Conservation (phyloP, 305 asterid genomes). For the Striga hermonthica region DNA sequence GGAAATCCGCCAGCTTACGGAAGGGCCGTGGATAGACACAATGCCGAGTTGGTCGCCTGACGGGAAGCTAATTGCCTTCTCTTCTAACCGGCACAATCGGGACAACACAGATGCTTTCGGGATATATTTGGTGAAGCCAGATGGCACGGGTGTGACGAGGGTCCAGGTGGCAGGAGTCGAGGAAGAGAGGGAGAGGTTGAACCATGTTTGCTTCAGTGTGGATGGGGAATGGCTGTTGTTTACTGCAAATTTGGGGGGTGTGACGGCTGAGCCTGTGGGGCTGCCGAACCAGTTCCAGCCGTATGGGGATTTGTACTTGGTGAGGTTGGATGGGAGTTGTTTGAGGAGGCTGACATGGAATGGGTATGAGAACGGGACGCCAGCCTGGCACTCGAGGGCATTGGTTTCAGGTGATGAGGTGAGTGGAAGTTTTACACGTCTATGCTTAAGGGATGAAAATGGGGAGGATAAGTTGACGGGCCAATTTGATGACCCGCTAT, state of each 20-base stretch:
- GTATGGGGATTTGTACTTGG: constrained; percentile 65
- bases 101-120: constrained; percentile 45
- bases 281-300: constrained; percentile 88
- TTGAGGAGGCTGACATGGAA: constrained; percentile 68
- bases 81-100: constrained; percentile 69
- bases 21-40: constrained; percentile 84
- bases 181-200: constrained; percentile 57
- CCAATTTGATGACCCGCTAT: constrained; percentile 59
- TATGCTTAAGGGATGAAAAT: constrained; percentile 24
- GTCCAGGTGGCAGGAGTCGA: constrained; percentile 48
- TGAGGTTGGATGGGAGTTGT: constrained; percentile 68
- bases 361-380: constrained; percentile 79
- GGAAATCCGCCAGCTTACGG: constrained; percentile 49
- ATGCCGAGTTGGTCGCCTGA: constrained; percentile 95
- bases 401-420: constrained; percentile 21
- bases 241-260: constrained; percentile 64
- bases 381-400: constrained; percentile 54
- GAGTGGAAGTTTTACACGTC: constrained; percentile 25
- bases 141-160: constrained; percentile 52
- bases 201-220: constrained; percentile 79
- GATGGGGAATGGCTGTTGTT: constrained; percentile 74
- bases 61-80: constrained; percentile 73
- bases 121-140: constrained; percentile 48
- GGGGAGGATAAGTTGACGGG: constrained; percentile 49
- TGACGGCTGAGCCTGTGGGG: constrained; percentile 75